Evolutionary conservation across 31 red algal genomes (phyloP).

Genomic region (Endocladia muricata): DNA sequence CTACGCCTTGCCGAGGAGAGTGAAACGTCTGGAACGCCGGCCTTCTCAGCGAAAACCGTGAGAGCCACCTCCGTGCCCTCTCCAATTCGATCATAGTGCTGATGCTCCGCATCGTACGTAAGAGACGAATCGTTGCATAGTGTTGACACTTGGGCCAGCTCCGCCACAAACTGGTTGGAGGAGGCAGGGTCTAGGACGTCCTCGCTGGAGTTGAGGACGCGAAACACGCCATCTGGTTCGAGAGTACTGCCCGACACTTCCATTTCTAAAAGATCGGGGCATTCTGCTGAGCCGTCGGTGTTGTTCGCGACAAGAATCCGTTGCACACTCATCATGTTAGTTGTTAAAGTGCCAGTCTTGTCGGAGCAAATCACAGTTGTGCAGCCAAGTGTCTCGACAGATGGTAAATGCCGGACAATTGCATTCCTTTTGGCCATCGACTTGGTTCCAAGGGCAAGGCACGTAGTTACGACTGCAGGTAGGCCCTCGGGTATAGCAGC

Average conservation of each 20-base stretch:
- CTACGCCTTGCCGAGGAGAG: conserved; percentile 21
- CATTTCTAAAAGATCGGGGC: conserved; percentile 51
- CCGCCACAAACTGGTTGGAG: conserved; percentile 24
- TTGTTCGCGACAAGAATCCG: conserved; percentile 42
- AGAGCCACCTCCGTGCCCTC: conserved; percentile 97
- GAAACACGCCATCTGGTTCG: conserved; percentile 68
- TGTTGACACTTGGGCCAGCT: conserved; percentile 64
- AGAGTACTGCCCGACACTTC: conserved; percentile 70
- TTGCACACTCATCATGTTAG: conserved; percentile 87
- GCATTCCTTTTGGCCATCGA: conserved; percentile 95
- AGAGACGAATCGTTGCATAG: conserved; percentile 93
- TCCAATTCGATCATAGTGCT: conserved; percentile 85
- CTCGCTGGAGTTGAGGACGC: not conserved
- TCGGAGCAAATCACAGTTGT: conserved; percentile 99
- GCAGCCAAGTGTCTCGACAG: conserved; percentile 98
- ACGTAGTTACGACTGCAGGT: conserved; percentile 95
- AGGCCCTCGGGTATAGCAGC: conserved; percentile 97
- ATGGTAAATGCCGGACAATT: conserved; percentile 90
- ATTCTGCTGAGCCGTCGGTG: conserved; percentile 10
- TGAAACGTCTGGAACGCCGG: conserved; percentile 66
- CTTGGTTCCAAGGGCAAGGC: conserved; percentile 85
- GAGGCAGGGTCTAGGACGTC: conserved; percentile 18
- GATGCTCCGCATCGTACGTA: conserved; percentile 56
- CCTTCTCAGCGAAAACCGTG: conserved; percentile 87
- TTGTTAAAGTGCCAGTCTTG: conserved; percentile 98